Evolutionary conservation across 23 red algal genomes (phyloP).

Genomic region (Pyropia haitanensis): DNA sequence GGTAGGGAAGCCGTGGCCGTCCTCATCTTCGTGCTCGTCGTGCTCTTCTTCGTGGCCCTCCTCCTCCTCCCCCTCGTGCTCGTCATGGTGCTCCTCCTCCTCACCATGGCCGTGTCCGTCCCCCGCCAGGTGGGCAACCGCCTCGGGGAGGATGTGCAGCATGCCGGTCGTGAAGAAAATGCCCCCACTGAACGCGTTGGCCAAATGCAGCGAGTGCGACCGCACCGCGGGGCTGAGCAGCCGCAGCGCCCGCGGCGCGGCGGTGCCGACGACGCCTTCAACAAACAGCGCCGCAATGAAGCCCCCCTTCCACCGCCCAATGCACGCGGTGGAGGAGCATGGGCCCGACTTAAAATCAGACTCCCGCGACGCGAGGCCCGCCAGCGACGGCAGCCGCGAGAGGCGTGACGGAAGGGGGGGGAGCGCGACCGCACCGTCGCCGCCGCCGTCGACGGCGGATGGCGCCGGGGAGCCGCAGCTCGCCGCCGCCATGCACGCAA

Average conservation of each 20-base stretch:
- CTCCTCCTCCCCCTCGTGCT: neutral
- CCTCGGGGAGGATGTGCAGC: conserved; percentile 39
- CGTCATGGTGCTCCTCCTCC: conserved; percentile 7
- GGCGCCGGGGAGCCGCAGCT: no score
- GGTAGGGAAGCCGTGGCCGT: no score
- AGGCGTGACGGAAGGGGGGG: no score
- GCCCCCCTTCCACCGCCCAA: conserved; percentile 24
- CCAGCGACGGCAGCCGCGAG: no score
- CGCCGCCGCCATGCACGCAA: no score
- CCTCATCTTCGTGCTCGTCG: no score
- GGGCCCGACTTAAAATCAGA: no score
- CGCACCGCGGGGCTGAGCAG: no score
- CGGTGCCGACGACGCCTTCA: conserved; percentile 20
- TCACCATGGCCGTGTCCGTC: neutral
- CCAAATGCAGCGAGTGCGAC: conserved; percentile 4
- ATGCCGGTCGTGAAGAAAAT: conserved; percentile 31
- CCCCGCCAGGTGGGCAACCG: conserved; percentile 2
- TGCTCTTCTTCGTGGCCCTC: no score
- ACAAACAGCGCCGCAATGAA: conserved; percentile 25
- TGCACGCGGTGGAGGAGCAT: neutral
- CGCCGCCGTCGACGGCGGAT: no score
- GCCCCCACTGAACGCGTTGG: conserved; percentile 31
- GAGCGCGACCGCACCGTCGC: no score
- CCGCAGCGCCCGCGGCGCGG: neutral
- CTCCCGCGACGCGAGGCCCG: no score